Base-by-base conservation (phyloP, 2,329 filamentous ascomycete species). In the Arthrobotrys megalospora region DNA sequence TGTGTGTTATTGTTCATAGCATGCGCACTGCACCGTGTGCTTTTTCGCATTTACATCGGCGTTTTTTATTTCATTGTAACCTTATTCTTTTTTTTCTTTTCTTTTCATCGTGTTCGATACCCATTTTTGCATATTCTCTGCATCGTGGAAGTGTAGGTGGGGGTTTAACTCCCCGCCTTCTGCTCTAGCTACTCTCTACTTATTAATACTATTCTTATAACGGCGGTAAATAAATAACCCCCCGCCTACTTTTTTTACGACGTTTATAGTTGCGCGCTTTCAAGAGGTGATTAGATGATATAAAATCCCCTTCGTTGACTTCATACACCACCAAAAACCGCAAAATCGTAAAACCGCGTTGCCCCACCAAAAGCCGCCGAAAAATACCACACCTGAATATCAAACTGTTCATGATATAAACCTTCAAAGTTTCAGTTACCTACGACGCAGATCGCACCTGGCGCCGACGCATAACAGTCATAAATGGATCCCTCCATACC, bases 401-500 rank as follows among this genome's bases (percentile, higher is more conserved):
- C 19, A 32, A 16, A 38, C 55, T 21, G 28, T 16, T 8, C 36
- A 14, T n/a, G 32, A 3, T 36, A 8, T 6, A 52, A 55, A 36
- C 43, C 32, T 32, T 41, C 21, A n/a, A 19, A 55, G 11, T 5
- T 16, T 21, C 21, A 52, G 19, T 28, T n/a, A 28, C 24, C n/a
- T 7, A 47, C 38, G n/a, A n/a, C n/a, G n/a, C n/a, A n/a, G n/a
- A 32, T 12, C 38, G 4, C 21, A 16, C 28, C 45, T 14, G 14
- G 16, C 41, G 21, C 36, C 58, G 41, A 19, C 24, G 6, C 24
- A 21, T 6, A 14, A 47, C 24, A 14, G 32, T 19, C 7, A 48
- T 11, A 16, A 65, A 78, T 78, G 75, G 52, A 66, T 16, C 6
- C 62, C 12, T 47, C 36, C 1, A 24, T 52, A 12, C 2, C 36